Conservation (phyloP, 352 stramenopile genomes). For the Proteromonas lacertae region DNA sequence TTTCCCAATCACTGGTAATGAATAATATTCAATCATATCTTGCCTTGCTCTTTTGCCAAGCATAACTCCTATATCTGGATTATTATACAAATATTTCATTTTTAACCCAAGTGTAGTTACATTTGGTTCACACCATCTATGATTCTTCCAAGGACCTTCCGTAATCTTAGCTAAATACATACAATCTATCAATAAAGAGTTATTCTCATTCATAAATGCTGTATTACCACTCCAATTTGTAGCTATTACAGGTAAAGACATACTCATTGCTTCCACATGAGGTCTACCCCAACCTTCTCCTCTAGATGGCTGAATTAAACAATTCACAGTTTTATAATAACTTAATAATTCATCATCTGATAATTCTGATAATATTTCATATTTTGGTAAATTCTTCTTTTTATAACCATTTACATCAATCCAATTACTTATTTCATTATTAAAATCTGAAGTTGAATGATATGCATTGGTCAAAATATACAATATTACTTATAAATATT, state of each 20-base stretch:
- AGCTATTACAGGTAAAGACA: constrained; percentile 40
- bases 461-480: constrained; percentile 46
- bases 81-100: constrained; percentile 17
- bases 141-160: constrained; percentile 10
- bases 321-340: constrained; percentile 26
- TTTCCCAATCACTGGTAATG: constrained; percentile 2
- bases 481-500: constrained; percentile 18
- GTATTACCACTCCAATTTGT: constrained; percentile 47
- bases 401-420: no score
- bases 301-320: constrained; percentile 31
- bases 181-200: constrained; percentile 7
- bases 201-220: constrained; percentile 10
- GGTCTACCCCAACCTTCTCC: constrained; percentile 65
- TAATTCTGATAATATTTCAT: constrained; percentile 5
- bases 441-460: constrained; percentile 13
- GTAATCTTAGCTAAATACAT: constrained; percentile 4
- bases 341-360: constrained; percentile 14
- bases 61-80: constrained; percentile 22
- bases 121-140: constrained; percentile 37
- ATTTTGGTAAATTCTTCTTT: no score
- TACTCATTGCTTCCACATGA: constrained; percentile 62
- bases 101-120: constrained; percentile 24
- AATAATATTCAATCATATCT: constrained; percentile 40
- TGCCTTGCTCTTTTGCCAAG: constrained; percentile 25
- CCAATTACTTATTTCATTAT: no score